Base-by-base conservation (phyloP, 192 early-diverging fungal genomes). In the Coemansia sp. region DNA sequence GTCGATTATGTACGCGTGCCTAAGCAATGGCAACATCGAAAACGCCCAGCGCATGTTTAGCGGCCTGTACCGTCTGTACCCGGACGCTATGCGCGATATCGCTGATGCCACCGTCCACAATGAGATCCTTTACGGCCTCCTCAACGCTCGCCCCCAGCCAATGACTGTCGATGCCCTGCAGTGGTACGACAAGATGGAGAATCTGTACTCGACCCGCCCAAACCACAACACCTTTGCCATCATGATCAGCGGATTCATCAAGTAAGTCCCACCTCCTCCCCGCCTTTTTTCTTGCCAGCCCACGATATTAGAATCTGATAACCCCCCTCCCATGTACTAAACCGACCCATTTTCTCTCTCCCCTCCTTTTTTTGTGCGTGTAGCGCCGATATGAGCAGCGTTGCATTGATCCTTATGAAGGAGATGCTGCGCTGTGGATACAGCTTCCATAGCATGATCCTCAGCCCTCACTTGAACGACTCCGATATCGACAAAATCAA, bases 81-180 rank as follows among this genome's bases (percentile, higher is more conserved):
- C 88, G 4, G 80, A 82, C 30, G 92, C 92, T 53, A 92, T 93
- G 91, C 66, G 81, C 38, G 77, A 89, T 33, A 73, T 87, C 14
- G 87, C 86, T 5, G 90, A 93, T 41, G 89, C 87, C 14, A 77
- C 84, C 15, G 78, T 95, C 44, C 86, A 94, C 72, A 97, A 97
- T 72, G 87, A 90, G 38, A 92, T 97, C 36, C 75, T 97, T n/a
- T 87, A 90, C 52, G 89, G 88, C 10, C 86, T 92, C 51, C 71
- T 90, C 55, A 70, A 72, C n/a, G 83, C 68, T 26, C 62, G 75
- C 56, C 84, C 87, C 4, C 72, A 62, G 14, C 86, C 90, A 24
- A 59, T 82, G 35, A 85, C 84, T 26, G 75, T 78, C 14, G 77
- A 84, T 38, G 89, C 91, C 6, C 66, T 91, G 21, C 74, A 86